Evolutionary conservation across 2,329 filamentous ascomycete genomes (phyloP).

Genomic region (Exophiala sp.): DNA sequence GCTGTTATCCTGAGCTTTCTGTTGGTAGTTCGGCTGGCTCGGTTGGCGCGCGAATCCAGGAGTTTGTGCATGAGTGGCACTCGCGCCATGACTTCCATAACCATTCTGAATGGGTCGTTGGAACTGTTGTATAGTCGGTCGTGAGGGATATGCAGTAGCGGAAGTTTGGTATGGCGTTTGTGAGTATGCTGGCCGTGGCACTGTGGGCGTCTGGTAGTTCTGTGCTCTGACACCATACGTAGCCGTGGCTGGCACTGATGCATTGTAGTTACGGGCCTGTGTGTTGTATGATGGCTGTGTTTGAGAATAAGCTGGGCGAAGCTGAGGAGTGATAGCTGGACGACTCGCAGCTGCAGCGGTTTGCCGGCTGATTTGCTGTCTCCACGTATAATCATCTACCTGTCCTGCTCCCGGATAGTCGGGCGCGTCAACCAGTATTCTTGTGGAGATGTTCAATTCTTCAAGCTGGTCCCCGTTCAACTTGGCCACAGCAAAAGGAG

Average conservation of each 20-base stretch:
- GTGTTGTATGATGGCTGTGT: slow-evolving; percentile 23
- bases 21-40: slow-evolving; percentile 31
- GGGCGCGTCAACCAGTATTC: slow-evolving; percentile 67
- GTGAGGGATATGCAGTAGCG: slow-evolving; percentile 33
- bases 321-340: slow-evolving; percentile 13
- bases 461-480: slow-evolving; percentile 82
- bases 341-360: slow-evolving; percentile 33
- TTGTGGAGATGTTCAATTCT: slow-evolving; percentile 76
- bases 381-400: slow-evolving; percentile 66
- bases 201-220: slow-evolving; percentile 34
- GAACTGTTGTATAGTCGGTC: slow-evolving; percentile 38
- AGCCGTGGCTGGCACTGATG: slow-evolving; percentile 29
- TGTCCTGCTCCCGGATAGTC: slow-evolving; percentile 78
- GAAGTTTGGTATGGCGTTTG: slow-evolving; percentile 36
- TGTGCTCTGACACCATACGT: slow-evolving; percentile 31
- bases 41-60: slow-evolving; percentile 24
- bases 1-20: slow-evolving; percentile 28
- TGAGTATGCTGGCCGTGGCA: slow-evolving; percentile 36
- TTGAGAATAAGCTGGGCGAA: slow-evolving; percentile 24
- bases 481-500: slow-evolving; percentile 81
- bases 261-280: slow-evolving; percentile 22
- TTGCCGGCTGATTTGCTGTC: slow-evolving; percentile 38
- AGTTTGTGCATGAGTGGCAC: slow-evolving; percentile 19
- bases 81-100: slow-evolving; percentile 21
- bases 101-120: slow-evolving; percentile 40